Evolutionary conservation across 306 rosid genomes (phyloP), one percentile per base, ranked within the genome.

Genomic region (Trifolium repens): DNA sequence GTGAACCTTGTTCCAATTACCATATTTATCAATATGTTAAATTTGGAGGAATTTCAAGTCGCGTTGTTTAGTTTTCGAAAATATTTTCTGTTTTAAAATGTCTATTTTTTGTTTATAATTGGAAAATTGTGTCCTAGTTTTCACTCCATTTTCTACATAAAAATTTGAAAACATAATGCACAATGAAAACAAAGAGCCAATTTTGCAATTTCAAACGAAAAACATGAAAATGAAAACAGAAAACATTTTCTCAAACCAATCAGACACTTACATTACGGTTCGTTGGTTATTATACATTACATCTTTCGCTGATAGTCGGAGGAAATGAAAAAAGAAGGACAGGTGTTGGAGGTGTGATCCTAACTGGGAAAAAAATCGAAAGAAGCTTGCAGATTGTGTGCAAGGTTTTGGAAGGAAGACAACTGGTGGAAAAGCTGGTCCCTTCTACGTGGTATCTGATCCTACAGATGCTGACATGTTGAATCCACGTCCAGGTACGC

Each of bases 291-390:
- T 60, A 60, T 60, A 14, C 30, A 30, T 30, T 64, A 64, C 50
- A 64, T 65, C 11, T 14, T 62, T 63, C 19, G 16, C 9, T 63
- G 11, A 22, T 84, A 39, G 1, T 0, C 5, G 73, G 72, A 14
- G 54, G 67, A 19, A 60, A 79, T 9, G 15, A 2, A 0, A 81
- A 76, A 17, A 66, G 96, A 71, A 88, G 93, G 73, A 94, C 26
- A 73, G 82, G 9, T 94, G 98, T 80, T 94, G 98, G 97, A 87
- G 97, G 77, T 94, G 97, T 19, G 88, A 90, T 69, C 79, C 82
- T 10, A 72, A 91, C 7, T 94, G 97, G 98, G 91, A 76, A 27
- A 6, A 47, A 0, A 73, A 91, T 78, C 86, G 97, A 35, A 76
- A 93, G 85, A 88, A 61, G 71, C 78, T 93, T 0, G 89, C 85